Conservation (phyloP, 495 filamentous ascomycete species). For the Pseudoneurospora amorphoporcata region DNA sequence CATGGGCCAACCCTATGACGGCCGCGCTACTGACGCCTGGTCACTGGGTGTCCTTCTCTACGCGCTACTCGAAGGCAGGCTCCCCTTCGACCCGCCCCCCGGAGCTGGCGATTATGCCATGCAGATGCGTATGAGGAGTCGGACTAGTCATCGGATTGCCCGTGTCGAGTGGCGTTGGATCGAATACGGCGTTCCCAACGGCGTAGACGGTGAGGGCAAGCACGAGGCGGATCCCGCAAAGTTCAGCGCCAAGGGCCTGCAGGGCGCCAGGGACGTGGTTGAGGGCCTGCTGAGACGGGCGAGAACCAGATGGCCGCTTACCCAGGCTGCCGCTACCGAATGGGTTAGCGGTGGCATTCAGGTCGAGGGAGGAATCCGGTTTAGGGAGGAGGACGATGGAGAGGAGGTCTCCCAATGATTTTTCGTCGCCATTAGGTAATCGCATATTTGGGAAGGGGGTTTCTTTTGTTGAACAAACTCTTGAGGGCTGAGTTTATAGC, state of each 20-base stretch:
- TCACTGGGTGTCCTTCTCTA: constrained; percentile 89
- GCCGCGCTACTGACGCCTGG: constrained; percentile 88
- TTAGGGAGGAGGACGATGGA: constrained; percentile 53
- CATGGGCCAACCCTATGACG: constrained; percentile 90
- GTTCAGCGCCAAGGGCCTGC: constrained; percentile 50
- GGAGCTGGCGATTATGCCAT: constrained; percentile 56
- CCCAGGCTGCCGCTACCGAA: constrained; percentile 55
- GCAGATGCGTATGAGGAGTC: constrained; percentile 48
- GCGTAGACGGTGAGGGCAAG: constrained; percentile 35
- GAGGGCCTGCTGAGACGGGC: constrained; percentile 75
- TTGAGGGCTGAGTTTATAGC: not conserved
- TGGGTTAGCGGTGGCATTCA: constrained; percentile 71
- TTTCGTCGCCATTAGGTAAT: not conserved
- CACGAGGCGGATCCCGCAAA: constrained; percentile 37
- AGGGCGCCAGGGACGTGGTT: constrained; percentile 67
- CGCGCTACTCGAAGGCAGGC: constrained; percentile 78
- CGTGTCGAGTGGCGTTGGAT: constrained; percentile 92
- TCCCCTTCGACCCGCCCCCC: constrained; percentile 84
- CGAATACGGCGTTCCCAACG: constrained; percentile 64
- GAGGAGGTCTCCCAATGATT: constrained; percentile 33
- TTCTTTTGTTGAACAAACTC: not conserved
- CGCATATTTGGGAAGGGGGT: not conserved
- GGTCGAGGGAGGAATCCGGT: constrained; percentile 58
- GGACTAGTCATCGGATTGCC: constrained; percentile 87
- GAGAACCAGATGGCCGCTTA: constrained; percentile 59